Percentiles rank a stretch among this genome's conserved stretches.
Evolutionary conservation across 179 eudicot species (phyloP).

Genomic region (Patellifolia procumbens): DNA sequence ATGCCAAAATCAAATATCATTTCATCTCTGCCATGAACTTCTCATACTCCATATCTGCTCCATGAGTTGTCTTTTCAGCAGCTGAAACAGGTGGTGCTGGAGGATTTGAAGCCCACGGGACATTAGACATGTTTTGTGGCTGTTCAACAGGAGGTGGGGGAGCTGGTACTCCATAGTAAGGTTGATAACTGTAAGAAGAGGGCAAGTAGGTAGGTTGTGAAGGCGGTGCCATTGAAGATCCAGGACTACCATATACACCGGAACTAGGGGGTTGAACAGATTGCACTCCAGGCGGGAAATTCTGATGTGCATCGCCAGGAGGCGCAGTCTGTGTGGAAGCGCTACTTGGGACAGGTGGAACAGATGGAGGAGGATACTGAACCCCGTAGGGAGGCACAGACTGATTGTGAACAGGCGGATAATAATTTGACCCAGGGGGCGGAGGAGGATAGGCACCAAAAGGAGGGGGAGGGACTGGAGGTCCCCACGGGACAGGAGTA

Average conservation of each 20-base stretch:
- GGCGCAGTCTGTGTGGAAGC: slow-evolving; percentile 42
- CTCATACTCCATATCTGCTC: slow-evolving; percentile 75
- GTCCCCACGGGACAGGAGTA: slow-evolving; percentile 79
- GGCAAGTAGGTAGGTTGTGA: slow-evolving; percentile 52
- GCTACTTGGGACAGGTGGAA: slow-evolving; percentile 41
- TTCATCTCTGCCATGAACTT: slow-evolving; percentile 91
- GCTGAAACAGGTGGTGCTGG: slow-evolving; percentile 54
- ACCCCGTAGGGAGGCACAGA: slow-evolving; percentile 56
- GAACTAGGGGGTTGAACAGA: slow-evolving; percentile 49
- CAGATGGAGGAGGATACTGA: slow-evolving; percentile 60
- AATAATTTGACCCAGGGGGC: slow-evolving; percentile 61
- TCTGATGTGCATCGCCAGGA: slow-evolving; percentile 53
- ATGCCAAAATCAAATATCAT: slow-evolving; percentile 18
- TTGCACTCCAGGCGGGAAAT: slow-evolving; percentile 67
- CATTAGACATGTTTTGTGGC: slow-evolving; percentile 56
- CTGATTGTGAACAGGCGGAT: slow-evolving; percentile 57
- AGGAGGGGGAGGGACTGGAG: slow-evolving; percentile 60
- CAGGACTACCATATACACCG: slow-evolving; percentile 47
- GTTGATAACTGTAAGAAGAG: slow-evolving; percentile 51
- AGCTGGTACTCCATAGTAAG: slow-evolving; percentile 71
- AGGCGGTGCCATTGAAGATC: slow-evolving; percentile 44
- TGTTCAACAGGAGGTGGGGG: slow-evolving; percentile 60
- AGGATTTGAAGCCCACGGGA: slow-evolving; percentile 74
- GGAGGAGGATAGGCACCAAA: slow-evolving; percentile 72
- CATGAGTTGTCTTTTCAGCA: slow-evolving; percentile 50